Evolutionary conservation across 768 basidiomycete genomes (phyloP).

Genomic region (Leucogyrophana mollusca): DNA sequence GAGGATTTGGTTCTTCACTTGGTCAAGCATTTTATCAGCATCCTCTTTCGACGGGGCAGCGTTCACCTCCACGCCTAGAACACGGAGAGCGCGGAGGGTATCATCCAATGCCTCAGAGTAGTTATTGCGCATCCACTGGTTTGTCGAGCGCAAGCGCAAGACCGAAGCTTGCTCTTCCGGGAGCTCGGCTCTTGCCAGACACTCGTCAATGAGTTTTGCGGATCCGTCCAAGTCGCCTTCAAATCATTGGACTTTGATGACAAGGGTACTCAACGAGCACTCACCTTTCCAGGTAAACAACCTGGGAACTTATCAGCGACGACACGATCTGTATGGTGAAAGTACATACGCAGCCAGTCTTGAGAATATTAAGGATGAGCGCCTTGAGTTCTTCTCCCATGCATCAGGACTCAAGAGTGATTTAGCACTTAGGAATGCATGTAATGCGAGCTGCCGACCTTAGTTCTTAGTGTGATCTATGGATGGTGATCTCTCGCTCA

Average conservation of each 20-base stretch:
- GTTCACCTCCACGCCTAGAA: slow-evolving; percentile 62
- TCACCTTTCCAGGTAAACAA: slow-evolving; percentile 66
- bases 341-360: slow-evolving; percentile 60
- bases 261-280: neutral
- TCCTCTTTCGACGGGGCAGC: slow-evolving; percentile 49
- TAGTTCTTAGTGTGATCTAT: neutral
- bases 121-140: slow-evolving; percentile 60
- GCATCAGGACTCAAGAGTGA: slow-evolving; percentile 51
- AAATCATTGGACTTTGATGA: slow-evolving; percentile 2
- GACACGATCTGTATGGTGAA: neutral
- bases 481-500: slow-evolving; percentile 21
- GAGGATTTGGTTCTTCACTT: slow-evolving; percentile 68
- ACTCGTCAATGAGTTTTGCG: slow-evolving; percentile 53
- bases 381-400: slow-evolving; percentile 47
- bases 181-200: slow-evolving; percentile 44
- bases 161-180: slow-evolving; percentile 57
- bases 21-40: slow-evolving; percentile 65
- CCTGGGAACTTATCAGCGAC: slow-evolving; percentile 38
- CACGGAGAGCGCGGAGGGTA: slow-evolving; percentile 56
- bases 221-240: slow-evolving; percentile 55
- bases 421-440: slow-evolving; percentile 59
- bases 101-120: slow-evolving; percentile 56
- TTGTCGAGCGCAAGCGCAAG: slow-evolving; percentile 59
- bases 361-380: slow-evolving; percentile 53
- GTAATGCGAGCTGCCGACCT: slow-evolving; percentile 51